Conservation (phyloP, 1,284 basidiomycete species). For the Thecaphora thlaspeos region DNA sequence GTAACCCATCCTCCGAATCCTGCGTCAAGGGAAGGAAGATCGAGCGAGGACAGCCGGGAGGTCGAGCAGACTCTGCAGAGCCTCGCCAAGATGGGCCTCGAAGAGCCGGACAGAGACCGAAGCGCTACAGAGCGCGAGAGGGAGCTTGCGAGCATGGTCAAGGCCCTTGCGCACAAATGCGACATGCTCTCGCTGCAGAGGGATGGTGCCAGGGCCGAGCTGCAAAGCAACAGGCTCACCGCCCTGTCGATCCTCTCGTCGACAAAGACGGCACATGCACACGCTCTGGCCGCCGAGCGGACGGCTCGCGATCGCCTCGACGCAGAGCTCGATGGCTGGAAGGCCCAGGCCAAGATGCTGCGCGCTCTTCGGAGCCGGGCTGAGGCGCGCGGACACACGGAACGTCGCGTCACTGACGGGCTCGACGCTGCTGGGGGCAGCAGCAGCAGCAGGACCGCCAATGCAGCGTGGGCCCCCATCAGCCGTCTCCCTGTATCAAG, state of each 20-base stretch:
- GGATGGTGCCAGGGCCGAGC: constrained; percentile 25
- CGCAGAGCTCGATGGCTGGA: constrained; percentile 52
- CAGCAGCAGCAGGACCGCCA: constrained; percentile 5
- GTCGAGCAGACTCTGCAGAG: constrained; percentile 25
- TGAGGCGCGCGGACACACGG: constrained; percentile 34
- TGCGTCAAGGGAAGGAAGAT: neutral
- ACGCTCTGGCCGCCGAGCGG: constrained; percentile 42
- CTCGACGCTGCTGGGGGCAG: no score
- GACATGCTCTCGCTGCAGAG: constrained; percentile 19
- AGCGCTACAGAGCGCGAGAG: constrained; percentile 23
- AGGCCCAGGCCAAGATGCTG: constrained; percentile 52
- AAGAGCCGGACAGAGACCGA: constrained; percentile 4
- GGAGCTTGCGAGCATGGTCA: constrained; percentile 41
- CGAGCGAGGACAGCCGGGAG: constrained; percentile 16
- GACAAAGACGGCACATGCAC: constrained; percentile 45
- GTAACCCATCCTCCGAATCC: neutral
- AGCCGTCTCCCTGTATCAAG: constrained; percentile 20
- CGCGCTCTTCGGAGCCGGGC: constrained; percentile 45
- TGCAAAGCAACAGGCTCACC: constrained; percentile 46
- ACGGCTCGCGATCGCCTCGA: constrained; percentile 45
- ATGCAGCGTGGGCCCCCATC: constrained; percentile 14
- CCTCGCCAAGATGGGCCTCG: constrained; percentile 38
- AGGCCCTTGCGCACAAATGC: constrained; percentile 26
- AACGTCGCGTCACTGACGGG: constrained; percentile 19
- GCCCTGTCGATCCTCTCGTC: constrained; percentile 52